Evolutionary conservation across 768 basidiomycete genomes (phyloP), one percentile per base, ranked within the genome.

Genomic region (Tylopilus felleus): DNA sequence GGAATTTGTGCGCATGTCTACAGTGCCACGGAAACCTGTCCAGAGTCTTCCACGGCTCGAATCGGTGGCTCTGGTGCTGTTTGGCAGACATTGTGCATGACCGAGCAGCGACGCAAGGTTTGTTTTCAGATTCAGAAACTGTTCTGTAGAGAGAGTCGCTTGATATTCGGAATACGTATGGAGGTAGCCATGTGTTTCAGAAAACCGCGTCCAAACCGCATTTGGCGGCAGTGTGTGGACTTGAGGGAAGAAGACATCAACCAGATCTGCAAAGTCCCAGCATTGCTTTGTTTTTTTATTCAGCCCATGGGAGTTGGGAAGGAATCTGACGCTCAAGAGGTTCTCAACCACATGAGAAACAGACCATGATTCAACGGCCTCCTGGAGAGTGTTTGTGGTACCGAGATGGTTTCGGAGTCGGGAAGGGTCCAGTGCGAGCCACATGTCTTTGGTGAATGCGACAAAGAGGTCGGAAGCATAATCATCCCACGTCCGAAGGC

Each of bases 301-400:
- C 12, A 56, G 14, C 1, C 45, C 46, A 47, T 56, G 21, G 4
- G 55, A 51, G 35, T 56, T 56, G 25, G 55, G 46, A 16, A 56
- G 9, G 36, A 56, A 52, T 5, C 29, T 52, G 33, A 56, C 47
- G 2, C 55, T 56, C 5, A 49, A 14, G 3, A 56, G 41, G 2
- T 0, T 45, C 8, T 53, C 2, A 1, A 19, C 6, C 7, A 53
- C 23, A 14, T 28, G 36, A 28, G 47, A 48, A 8, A 53, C 42
- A 3, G 55, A 52, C 55, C 55, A 56, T 14, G 47, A 52, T 21
- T 39, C 5, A 0, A 56, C 7, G 8, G 50, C 55, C 4, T 52
- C 46, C 14, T 47, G 8, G 10, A 56, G 49, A 4, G 55, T 52
- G 29, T 6, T 48, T 0, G 3, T 2, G 9, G 3, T 3, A 28